Base-by-base conservation (phyloP, 2,329 filamentous ascomycete species). In the Epichloe sylvatica region DNA sequence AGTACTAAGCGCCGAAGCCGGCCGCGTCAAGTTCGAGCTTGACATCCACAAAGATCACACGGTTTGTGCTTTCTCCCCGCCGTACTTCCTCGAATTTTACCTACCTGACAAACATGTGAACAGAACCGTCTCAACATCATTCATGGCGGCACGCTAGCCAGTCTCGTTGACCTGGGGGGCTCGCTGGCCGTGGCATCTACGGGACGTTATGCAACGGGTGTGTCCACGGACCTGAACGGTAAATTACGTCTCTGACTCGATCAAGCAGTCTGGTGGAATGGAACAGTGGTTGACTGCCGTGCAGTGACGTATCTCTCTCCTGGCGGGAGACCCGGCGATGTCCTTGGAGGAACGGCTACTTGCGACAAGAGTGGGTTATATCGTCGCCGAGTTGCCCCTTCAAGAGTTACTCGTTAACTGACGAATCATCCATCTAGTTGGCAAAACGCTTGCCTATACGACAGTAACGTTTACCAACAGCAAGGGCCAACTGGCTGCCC, bases 121-220 rank as follows among this genome's bases (percentile, higher is more conserved):
- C 21, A 89, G 83, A 91, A 91, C 60, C 81, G 86, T 1, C 70
- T 91, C 0, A 76, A 80, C 48, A 89, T 83, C 36, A 74, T 90
- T 30, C 86, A 91, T 58, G 86, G 86, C 17, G 86, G 86, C 4
- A 86, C 85, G 0, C 81, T 91, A 30, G 86, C 86, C 3, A 85
- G 81, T 61, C 81, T 90, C 67, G 81, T 83, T 30, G 80, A 83
- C 53, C 67, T 83, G 0, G 79, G 79, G 80, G 80, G 80, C 13
- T 83, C 80, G 0, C 69, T 83, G 3, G 80, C 80, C 9, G 78
- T 83, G 3, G 80, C 80, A 1, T 83, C 80, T 1, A 79, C 74
- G 54, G 80, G 80, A 0, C 66, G 79, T 1, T 83, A 77, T 56
- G 71, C 74, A 17, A 83, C 80, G 0, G 80, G 80, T 11, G 80